A percentile compares a stretch with the other conserved stretches of the same genome.
Evolutionary conservation across 1,139 yeast genomes (phyloP).

Genomic region (Hansenula lynferdii): DNA sequence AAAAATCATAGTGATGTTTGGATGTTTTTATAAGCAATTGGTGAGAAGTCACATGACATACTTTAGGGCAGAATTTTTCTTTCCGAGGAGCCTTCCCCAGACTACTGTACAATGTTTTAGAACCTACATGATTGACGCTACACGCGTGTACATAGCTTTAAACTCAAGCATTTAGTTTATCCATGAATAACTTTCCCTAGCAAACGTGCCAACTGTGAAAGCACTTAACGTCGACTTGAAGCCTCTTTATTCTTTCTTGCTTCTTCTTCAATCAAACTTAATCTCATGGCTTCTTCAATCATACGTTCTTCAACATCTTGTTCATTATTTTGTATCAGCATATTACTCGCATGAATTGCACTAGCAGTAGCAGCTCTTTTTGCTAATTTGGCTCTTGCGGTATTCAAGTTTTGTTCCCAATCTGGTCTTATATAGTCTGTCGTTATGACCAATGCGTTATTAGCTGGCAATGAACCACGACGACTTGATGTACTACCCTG

Average conservation of each 20-base stretch:
- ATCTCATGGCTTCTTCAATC: conserved; percentile 79
- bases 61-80: not conserved
- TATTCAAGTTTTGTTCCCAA: conserved; percentile 73
- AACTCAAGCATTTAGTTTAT: too few species aligned
- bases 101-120: not conserved
- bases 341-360: conserved; percentile 83
- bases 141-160: too few species aligned
- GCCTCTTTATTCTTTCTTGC: conserved; percentile 32
- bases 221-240: not conserved
- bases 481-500: conserved; percentile 18
- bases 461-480: conserved; percentile 51
- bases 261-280: conserved; percentile 68
- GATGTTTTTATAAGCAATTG: not conserved
- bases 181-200: too few species aligned
- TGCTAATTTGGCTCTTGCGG: conserved; percentile 75
- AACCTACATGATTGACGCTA: too few species aligned
- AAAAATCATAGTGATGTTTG: not conserved
- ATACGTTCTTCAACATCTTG: conserved; percentile 63
- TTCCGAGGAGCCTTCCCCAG: not conserved
- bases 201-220: not conserved
- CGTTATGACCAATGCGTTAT: conserved; percentile 63
- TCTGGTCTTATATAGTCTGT: conserved; percentile 86
- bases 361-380: conserved; percentile 91
- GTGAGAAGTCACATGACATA: not conserved
- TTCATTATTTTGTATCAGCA: conserved; percentile 34